Percentiles rank a stretch among this genome's conserved stretches.
Evolutionary conservation across 345 rosid genomes (phyloP).

Genomic region (Geranium rotundifolium): DNA sequence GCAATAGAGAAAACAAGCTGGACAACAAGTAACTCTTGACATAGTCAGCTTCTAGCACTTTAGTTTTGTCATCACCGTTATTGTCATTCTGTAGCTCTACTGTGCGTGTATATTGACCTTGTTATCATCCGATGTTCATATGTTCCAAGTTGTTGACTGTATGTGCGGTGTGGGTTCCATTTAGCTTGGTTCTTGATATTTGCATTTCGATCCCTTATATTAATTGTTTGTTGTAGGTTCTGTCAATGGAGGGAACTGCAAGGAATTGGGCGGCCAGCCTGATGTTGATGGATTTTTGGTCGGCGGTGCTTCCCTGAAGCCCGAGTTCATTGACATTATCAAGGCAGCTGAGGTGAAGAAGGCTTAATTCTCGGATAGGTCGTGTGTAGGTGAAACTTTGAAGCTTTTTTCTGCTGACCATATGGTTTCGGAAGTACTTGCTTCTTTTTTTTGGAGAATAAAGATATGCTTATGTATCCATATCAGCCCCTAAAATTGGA

Average conservation of each 20-base stretch:
- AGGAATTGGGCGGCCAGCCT: slow-evolving; percentile 59
- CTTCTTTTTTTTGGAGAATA: no score
- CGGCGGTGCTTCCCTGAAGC: slow-evolving; percentile 84
- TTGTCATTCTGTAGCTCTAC: not conserved
- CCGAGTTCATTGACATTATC: slow-evolving; percentile 52
- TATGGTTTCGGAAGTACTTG: slow-evolving; percentile 1
- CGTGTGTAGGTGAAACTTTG: slow-evolving; percentile 1
- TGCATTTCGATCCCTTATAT: slow-evolving; percentile 2
- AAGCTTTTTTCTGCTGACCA: slow-evolving; percentile 10
- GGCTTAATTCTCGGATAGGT: slow-evolving; percentile 13
- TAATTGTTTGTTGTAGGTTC: slow-evolving; percentile 36
- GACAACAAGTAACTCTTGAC: no score
- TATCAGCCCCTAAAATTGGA: not conserved
- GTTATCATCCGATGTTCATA: not conserved
- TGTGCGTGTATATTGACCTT: not conserved
- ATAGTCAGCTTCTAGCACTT: not conserved
- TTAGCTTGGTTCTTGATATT: not conserved
- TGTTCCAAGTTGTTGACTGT: not conserved
- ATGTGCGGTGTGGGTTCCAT: not conserved
- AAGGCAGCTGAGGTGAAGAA: slow-evolving; percentile 43
- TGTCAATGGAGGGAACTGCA: slow-evolving; percentile 72
- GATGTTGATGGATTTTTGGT: slow-evolving; percentile 90
- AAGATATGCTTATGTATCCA: not conserved
- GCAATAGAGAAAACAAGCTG: no score
- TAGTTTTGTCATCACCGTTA: not conserved